phyloP scores from a whole-genome alignment of 1,284 basidiomycete genomes.

The Austroboletus novae-zelandiae region DNA sequence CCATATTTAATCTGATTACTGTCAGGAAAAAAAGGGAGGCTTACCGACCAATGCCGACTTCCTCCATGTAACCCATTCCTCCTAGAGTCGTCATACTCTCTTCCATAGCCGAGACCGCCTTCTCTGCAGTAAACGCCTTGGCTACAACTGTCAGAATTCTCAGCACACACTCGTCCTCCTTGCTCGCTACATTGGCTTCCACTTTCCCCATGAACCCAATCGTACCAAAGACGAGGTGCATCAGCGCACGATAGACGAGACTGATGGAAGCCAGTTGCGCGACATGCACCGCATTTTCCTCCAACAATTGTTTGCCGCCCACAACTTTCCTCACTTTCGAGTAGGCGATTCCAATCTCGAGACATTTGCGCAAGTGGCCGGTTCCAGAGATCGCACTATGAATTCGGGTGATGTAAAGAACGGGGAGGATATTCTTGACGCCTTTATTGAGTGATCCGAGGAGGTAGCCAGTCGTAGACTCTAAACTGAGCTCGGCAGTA shows the following conservation, averaged over 20 bases:
- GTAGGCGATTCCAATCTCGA: conserved; percentile 64
- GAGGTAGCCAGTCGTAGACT: conserved; percentile 62
- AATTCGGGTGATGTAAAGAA: conserved; percentile 75
- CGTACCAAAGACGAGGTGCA: conserved; percentile 61
- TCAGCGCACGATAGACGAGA: conserved; percentile 62
- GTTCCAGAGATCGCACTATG: conserved; percentile 63
- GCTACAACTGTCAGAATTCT: conserved; percentile 68
- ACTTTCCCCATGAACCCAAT: conserved; percentile 59
- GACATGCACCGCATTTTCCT: conserved; percentile 59
- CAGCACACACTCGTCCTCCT: conserved; percentile 51
- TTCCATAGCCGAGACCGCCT: conserved; percentile 61
- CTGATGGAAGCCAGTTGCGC: conserved; percentile 57
- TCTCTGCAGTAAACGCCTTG: conserved; percentile 73
- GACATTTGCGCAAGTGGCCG: conserved; percentile 59
- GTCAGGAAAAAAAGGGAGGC: conserved; percentile 20
- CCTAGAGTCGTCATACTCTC: conserved; percentile 76
- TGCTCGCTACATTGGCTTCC: conserved; percentile 52
- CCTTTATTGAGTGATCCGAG: conserved; percentile 65
- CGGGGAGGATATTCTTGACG: conserved; percentile 64
- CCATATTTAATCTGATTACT: not conserved
- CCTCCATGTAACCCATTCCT: conserved; percentile 83
- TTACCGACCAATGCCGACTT: conserved; percentile 61
- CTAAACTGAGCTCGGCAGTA: conserved; percentile 73
- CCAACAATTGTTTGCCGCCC: conserved; percentile 48
- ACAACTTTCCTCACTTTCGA: conserved; percentile 55